Conservation (phyloP, 441 rosid genomes). For the Euphorbia neoarborescens region DNA sequence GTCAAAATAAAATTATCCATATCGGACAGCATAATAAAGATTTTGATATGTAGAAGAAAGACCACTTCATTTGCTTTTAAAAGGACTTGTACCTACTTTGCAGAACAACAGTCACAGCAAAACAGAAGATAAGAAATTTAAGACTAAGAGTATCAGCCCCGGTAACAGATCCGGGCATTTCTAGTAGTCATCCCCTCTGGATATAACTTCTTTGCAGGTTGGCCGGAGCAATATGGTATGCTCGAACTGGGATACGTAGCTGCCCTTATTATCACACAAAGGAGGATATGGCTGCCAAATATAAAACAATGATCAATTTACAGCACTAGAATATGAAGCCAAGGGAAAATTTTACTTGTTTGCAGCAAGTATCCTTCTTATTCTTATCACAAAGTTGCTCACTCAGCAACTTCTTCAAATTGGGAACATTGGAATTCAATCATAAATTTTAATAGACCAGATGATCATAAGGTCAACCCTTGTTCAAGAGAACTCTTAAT, state of each 20-base stretch:
- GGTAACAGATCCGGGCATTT: background rate
- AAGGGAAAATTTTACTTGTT: background rate
- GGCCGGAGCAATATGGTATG: slow-evolving; percentile 91
- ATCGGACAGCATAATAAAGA: background rate
- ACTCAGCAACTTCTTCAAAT: background rate
- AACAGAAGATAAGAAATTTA: background rate
- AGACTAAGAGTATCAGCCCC: background rate
- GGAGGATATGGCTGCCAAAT: slow-evolving; percentile 79
- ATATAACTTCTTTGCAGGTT: slow-evolving; percentile 91
- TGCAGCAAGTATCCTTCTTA: background rate
- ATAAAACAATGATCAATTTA: background rate
- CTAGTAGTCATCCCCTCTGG: slow-evolving; percentile 79
- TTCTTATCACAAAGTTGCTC: background rate
- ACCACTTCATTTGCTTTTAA: background rate
- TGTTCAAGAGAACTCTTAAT: no score
- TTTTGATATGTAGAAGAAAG: background rate
- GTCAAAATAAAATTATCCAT: background rate
- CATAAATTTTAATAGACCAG: no score
- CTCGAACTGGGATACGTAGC: slow-evolving; percentile 89
- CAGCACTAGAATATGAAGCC: background rate
- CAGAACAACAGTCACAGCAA: background rate
- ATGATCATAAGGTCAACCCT: background rate
- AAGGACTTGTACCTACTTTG: background rate
- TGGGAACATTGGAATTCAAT: background rate
- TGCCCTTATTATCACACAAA: slow-evolving; percentile 75